Evolutionary conservation across 2,329 filamentous ascomycete genomes (phyloP), one percentile per base, ranked within the genome.

Genomic region (Talaromyces funiculosus): DNA sequence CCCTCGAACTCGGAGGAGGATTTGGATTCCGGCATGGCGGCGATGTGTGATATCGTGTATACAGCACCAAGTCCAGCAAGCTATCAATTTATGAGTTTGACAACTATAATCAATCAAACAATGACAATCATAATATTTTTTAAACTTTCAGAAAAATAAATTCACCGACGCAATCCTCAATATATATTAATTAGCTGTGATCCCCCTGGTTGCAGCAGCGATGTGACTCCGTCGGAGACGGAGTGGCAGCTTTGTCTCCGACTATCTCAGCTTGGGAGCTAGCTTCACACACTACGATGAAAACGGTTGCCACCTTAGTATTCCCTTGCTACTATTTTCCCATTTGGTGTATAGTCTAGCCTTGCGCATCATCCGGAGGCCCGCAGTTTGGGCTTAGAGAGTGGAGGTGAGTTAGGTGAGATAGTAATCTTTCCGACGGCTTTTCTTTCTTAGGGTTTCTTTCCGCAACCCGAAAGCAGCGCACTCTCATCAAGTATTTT

Each of bases 151-250:
- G 43, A 29, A 20, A 56, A n/a, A 6, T 18, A 26, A 20, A 7
- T 2, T 10, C 16, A 45, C 20, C 12, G 42, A 45, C 42, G 22
- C 35, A 24, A 45, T 45, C 42, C 42, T 43, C 16, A 12, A 26
- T 45, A 45, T 45, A 24, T 45, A 45, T 45, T 45, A 45, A 45
- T 14, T n/a, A n/a, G n/a, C n/a, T 8, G 42, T 45, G 20, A 43
- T 20, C 42, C 42, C 40, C 22, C n/a, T 22, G 42, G 33, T 24
- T n/a, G n/a, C n/a, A n/a, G 56, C 22, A 33, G 43, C 22, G 20
- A 38, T 58, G 56, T 24, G 42, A 45, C 43, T 58, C 56, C 56
- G 56, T 58, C 43, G 56, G 56, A 58, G 56, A 26, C 56, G 56
- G 56, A 51, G 56, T 58, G 22, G 56, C 40, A 47, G 43, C 24